phyloP scores from a whole-genome alignment of 768 basidiomycete species.

The Suillus alpinus region DNA sequence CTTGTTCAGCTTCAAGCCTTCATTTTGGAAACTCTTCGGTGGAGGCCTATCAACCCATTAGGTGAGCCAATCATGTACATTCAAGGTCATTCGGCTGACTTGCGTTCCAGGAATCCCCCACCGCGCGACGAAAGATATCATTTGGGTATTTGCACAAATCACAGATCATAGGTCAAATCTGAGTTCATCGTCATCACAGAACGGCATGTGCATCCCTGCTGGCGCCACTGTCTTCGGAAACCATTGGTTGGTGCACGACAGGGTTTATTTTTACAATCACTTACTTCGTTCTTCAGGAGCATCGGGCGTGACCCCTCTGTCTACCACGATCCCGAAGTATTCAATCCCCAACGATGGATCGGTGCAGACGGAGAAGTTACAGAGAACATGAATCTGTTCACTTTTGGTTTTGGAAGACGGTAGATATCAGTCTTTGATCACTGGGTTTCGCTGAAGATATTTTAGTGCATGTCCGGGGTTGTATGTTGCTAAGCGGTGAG shows the following conservation, averaged over 20 bases:
- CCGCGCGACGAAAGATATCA: conserved; percentile 23
- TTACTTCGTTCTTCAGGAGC: conserved; percentile 26
- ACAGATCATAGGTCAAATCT: background rate
- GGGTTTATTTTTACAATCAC: background rate
- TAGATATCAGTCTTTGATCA: background rate
- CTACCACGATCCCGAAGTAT: conserved; percentile 53
- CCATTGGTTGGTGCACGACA: conserved; percentile 19
- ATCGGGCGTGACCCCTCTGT: conserved; percentile 48
- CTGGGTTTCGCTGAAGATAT: background rate
- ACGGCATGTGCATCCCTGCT: conserved; percentile 32
- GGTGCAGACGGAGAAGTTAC: conserved; percentile 40
- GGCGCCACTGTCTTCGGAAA: conserved; percentile 34
- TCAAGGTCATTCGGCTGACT: background rate
- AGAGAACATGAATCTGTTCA: conserved; percentile 43
- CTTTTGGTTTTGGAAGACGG: conserved; percentile 54
- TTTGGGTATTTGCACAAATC: conserved; percentile 17
- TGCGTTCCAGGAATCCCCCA: conserved; percentile 18
- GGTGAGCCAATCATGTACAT: conserved; percentile 15
- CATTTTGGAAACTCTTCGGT: conserved; percentile 36
- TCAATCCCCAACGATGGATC: conserved; percentile 53
- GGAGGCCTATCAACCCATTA: conserved; percentile 35
- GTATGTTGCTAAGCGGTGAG: conserved; percentile 37
- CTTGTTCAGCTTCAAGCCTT: conserved; percentile 38
- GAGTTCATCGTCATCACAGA: conserved; percentile 17
- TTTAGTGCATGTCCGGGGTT: conserved; percentile 55